Conservation (phyloP, 305 asterid genomes). For the Fraxinus platypoda region DNA sequence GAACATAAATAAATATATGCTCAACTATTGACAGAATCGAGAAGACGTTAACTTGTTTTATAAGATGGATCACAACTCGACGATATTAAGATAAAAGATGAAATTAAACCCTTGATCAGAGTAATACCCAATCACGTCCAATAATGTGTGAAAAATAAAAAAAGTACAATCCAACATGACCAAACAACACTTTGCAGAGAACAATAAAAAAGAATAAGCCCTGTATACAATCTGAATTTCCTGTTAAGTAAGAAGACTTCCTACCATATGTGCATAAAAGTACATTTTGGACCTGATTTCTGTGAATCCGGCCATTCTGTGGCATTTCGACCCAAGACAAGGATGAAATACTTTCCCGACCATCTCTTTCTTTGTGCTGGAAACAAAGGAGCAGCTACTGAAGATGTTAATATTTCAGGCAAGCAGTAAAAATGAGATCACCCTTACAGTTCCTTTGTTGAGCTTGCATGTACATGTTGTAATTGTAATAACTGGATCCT, state of each 20-base stretch:
- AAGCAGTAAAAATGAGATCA: constrained; percentile 36
- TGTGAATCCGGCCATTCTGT: not conserved
- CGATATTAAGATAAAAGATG: not conserved
- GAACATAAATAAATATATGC: not conserved
- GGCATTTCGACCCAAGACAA: constrained; percentile 8
- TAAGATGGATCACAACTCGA: not conserved
- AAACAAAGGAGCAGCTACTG: not conserved
- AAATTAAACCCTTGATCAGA: not conserved
- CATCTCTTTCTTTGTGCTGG: not conserved
- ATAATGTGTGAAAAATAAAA: not conserved
- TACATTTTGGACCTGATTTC: constrained; percentile 18
- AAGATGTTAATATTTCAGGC: constrained; percentile 35
- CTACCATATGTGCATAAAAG: constrained; percentile 21
- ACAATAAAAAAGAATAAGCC: not conserved
- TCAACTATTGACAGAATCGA: not conserved
- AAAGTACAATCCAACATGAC: not conserved
- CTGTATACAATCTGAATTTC: not conserved
- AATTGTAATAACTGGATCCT: constrained; percentile 59
- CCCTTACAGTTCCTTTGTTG: constrained; percentile 37
- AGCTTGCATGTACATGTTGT: constrained; percentile 28
- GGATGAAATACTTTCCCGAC: not conserved
- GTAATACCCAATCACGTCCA: not conserved
- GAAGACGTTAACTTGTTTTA: not conserved
- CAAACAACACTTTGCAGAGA: not conserved
- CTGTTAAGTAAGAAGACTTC: constrained; percentile 7